These are phyloP conservation scores for Odonthalia washingtoniensis DNA, from an alignment of 31 red algal genomes.

Conservation along the genomic window DNA sequence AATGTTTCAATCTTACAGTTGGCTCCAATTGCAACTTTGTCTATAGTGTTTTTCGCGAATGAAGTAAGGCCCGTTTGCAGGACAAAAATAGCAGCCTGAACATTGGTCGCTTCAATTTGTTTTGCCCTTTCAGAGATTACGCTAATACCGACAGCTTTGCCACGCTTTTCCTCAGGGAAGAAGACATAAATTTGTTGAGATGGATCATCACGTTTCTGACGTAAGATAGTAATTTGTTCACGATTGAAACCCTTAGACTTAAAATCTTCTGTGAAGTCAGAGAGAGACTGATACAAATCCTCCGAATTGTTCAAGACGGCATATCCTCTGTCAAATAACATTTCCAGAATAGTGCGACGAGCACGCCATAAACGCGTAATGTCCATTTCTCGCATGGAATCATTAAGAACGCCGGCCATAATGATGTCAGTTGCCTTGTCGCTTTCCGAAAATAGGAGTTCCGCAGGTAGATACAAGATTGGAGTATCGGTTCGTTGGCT, in stretches of 20 bases:
- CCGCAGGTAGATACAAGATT: no score
- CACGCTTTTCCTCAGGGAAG: conserved; percentile 83
- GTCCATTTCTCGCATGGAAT: conserved; percentile 71
- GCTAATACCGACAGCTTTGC: conserved; percentile 74
- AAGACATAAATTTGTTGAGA: conserved; percentile 94
- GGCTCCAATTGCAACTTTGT: conserved; percentile 54
- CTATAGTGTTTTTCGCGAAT: conserved; percentile 86
- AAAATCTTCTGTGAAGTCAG: conserved; percentile 72
- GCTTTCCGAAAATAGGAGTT: no score
- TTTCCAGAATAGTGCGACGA: conserved; percentile 88
- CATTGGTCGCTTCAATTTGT: conserved; percentile 75
- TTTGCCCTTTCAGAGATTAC: conserved; percentile 66
- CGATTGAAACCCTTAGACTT: conserved; percentile 60
- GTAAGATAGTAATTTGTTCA: conserved; percentile 83
- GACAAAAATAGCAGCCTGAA: conserved; percentile 87
- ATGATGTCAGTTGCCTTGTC: no score
- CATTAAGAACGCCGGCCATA: conserved; percentile 33
- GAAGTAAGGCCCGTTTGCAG: conserved; percentile 86
- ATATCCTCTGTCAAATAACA: conserved; percentile 95
- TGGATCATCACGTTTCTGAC: conserved; percentile 78
- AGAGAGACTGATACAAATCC: conserved; percentile 75
- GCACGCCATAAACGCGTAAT: conserved; percentile 84
- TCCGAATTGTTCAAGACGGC: conserved; percentile 72
- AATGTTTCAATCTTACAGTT: conserved; percentile 89
- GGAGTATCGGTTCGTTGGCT: no score